Conservation (phyloP, 164 flowering plant species). For the Taxillus chinensis region DNA sequence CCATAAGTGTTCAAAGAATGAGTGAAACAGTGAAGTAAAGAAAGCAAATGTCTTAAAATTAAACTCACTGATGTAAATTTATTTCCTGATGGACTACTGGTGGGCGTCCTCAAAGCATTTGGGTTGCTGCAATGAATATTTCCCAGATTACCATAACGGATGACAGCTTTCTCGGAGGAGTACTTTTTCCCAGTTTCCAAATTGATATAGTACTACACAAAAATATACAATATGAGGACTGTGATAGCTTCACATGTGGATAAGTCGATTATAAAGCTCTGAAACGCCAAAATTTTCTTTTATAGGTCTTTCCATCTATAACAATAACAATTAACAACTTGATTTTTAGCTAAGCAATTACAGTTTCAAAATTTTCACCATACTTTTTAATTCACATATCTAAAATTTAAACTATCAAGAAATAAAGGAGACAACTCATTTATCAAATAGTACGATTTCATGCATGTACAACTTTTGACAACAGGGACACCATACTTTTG, state of each 20-base stretch:
- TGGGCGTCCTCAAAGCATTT: slow-evolving; percentile 1
- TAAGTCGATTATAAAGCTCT: background rate
- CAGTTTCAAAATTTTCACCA: background rate
- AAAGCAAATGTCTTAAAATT: background rate
- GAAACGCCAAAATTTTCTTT: background rate
- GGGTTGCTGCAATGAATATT: background rate
- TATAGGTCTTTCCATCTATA: background rate
- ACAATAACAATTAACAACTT: background rate
- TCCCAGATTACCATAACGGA: slow-evolving; percentile 11
- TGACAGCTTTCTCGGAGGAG: slow-evolving; percentile 22
- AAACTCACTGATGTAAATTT: slow-evolving; percentile 14
- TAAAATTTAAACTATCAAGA: background rate
- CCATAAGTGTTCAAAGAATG: background rate
- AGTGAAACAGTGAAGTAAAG: background rate
- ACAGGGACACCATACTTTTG: too few relatives aligned
- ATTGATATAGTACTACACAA: slow-evolving; percentile 22
- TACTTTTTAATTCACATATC: background rate
- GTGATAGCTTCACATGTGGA: background rate
- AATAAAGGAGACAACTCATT: too few relatives aligned
- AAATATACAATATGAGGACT: slow-evolving; percentile 1
- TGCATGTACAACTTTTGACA: too few relatives aligned
- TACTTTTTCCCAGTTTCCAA: slow-evolving; percentile 22
- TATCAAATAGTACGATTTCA: too few relatives aligned
- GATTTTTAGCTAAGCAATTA: background rate
- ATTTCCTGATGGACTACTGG: slow-evolving; percentile 7